Percentiles rank a stretch among this genome's conserved stretches.
Evolutionary conservation across 2,329 filamentous ascomycete species (phyloP).

Genomic region (Cadophora malorum): DNA sequence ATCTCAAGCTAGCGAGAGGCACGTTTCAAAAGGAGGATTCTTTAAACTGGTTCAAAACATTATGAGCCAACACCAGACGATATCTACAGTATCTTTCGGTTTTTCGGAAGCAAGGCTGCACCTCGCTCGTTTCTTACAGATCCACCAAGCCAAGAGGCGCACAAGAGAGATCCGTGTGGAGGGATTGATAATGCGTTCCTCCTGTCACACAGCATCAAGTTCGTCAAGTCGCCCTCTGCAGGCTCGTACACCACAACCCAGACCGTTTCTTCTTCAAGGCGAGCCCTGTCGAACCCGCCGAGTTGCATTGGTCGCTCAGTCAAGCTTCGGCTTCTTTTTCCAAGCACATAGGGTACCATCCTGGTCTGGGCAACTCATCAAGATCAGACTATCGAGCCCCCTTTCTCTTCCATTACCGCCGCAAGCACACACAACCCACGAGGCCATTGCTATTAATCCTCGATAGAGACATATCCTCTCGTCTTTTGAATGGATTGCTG

Average conservation of each 20-base stretch:
- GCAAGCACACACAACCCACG: not conserved
- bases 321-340: conserved; percentile 25
- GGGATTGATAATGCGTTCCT: conserved; percentile 12
- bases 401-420: not conserved
- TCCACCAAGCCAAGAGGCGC: conserved; percentile 17
- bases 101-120: conserved; percentile 13
- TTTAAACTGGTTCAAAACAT: not conserved
- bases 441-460: not conserved
- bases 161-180: conserved; percentile 24
- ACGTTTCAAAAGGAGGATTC: not conserved
- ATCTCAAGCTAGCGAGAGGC: not conserved
- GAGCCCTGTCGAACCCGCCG: not conserved
- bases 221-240: conserved; percentile 13
- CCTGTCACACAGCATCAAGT: conserved; percentile 12
- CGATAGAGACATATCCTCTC: not conserved
- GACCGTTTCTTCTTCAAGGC: conserved; percentile 13
- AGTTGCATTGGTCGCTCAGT: conserved; percentile 19
- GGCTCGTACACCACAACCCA: conserved; percentile 5
- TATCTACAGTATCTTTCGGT: not conserved
- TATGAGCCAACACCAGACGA: not conserved
- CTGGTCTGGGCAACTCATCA: conserved; percentile 8
- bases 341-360: conserved; percentile 19
- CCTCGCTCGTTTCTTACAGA: conserved; percentile 23
- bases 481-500: not conserved
- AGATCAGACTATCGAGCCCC: not conserved